Conservation (phyloP, 164 flowering plant genomes). For the Nymphaea thermarum region DNA sequence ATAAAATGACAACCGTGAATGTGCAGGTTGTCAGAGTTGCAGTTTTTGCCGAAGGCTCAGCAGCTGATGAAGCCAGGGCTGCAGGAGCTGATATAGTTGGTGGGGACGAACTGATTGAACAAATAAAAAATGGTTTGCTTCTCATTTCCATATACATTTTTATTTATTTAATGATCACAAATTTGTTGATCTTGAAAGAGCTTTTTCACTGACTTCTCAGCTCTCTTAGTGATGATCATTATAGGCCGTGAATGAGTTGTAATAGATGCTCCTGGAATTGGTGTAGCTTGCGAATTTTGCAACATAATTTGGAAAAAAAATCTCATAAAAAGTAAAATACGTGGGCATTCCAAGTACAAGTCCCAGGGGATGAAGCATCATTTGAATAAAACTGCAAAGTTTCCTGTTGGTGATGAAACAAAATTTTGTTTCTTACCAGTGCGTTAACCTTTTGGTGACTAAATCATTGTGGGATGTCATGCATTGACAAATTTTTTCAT, state of each 20-base stretch:
- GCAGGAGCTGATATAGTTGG: constrained; percentile 98
- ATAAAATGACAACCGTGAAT: constrained; percentile 1
- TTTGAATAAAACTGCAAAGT: neutral
- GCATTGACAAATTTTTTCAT: neutral
- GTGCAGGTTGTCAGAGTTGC: constrained; percentile 63
- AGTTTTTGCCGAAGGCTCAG: constrained; percentile 84
- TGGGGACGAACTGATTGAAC: constrained; percentile 74
- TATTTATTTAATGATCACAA: no score
- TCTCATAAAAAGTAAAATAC: no score
- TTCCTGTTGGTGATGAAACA: neutral
- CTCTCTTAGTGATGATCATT: no score
- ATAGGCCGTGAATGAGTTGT: no score
- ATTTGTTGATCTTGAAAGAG: neutral
- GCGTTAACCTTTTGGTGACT: neutral
- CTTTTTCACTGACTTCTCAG: neutral
- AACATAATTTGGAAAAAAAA: no score
- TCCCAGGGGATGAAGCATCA: no score
- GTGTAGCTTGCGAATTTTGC: no score
- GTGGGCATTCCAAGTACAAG: no score
- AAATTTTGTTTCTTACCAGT: neutral
- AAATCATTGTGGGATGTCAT: neutral
- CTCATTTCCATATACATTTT: neutral
- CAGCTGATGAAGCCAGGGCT: constrained; percentile 90
- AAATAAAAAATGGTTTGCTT: constrained; percentile 48
- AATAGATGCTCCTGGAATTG: no score